A percentile compares a stretch with the other conserved stretches of the same genome.
phyloP scores from a whole-genome alignment of 2,329 filamentous ascomycete genomes.

The Stachybotrys echinatus region DNA sequence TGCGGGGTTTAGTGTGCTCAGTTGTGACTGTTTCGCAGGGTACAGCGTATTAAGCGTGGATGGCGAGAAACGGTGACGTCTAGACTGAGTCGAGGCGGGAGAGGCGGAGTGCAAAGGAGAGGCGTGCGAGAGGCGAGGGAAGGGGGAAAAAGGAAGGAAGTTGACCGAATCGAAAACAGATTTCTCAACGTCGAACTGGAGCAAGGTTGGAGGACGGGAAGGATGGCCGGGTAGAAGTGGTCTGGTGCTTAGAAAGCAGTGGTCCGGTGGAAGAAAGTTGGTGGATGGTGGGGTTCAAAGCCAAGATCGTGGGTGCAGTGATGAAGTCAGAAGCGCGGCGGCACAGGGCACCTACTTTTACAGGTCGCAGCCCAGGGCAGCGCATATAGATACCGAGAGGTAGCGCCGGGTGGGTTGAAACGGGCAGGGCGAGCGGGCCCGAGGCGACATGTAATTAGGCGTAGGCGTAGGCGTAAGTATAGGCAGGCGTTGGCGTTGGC shows the following conservation, averaged over 20 bases:
- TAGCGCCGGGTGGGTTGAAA: no score
- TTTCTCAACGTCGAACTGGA: not conserved
- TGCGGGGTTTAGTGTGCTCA: not conserved
- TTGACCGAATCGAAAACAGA: not conserved
- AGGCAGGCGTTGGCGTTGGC: no score
- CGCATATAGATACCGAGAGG: no score
- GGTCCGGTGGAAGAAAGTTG: not conserved
- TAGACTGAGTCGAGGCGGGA: not conserved
- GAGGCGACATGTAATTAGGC: no score
- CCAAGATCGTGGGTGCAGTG: not conserved
- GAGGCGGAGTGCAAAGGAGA: not conserved
- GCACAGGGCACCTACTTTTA: not conserved
- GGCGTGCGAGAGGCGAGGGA: not conserved
- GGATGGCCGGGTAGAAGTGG: not conserved
- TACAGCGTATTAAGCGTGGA: not conserved
- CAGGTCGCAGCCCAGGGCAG: not conserved
- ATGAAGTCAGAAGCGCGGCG: not conserved
- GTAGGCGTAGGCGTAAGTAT: no score
- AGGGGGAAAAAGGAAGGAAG: not conserved
- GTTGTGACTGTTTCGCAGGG: not conserved
- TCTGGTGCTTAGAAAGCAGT: not conserved
- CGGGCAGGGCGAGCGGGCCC: no score
- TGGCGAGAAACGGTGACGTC: not conserved
- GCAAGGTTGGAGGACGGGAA: not conserved
- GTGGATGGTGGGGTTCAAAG: not conserved